phyloP scores from a whole-genome alignment of 495 filamentous ascomycete species.

The Beverwykella pulmonaria region DNA sequence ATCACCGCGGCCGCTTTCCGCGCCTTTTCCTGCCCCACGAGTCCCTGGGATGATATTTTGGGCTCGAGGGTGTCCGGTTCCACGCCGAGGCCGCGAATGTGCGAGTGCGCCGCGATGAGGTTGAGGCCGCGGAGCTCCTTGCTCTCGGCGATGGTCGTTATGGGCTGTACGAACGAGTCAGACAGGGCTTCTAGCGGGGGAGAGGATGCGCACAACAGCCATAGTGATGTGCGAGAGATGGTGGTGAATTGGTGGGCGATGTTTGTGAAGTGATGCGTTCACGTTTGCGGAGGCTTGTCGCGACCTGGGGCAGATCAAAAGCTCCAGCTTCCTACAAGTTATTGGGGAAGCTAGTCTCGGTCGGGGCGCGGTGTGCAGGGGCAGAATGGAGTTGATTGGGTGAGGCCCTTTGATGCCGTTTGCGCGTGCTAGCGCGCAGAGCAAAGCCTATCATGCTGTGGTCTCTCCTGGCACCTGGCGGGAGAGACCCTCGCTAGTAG shows the following conservation, averaged over 20 bases:
- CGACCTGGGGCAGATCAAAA: background rate
- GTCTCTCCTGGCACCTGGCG: too few species aligned
- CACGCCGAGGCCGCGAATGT: slow-evolving; percentile 93
- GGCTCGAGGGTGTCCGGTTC: slow-evolving; percentile 90
- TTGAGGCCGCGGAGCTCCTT: slow-evolving; percentile 93
- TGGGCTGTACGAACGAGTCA: slow-evolving; percentile 61
- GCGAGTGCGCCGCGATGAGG: slow-evolving; percentile 96
- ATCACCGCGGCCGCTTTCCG: slow-evolving; percentile 95
- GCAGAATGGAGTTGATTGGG: background rate
- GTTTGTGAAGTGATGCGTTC: background rate
- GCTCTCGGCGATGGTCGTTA: slow-evolving; percentile 89
- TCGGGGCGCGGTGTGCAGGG: background rate
- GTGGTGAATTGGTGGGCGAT: background rate
- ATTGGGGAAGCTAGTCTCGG: background rate
- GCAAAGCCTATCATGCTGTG: too few species aligned
- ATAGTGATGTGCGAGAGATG: slow-evolving; percentile 11
- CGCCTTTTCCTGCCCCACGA: slow-evolving; percentile 95
- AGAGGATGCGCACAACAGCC: slow-evolving; percentile 28
- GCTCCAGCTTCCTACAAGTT: background rate
- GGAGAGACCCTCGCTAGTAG: too few species aligned
- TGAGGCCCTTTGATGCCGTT: background rate
- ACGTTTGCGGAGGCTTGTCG: background rate
- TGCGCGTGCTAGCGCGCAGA: background rate
- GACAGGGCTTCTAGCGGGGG: slow-evolving; percentile 29
- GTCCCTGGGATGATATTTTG: slow-evolving; percentile 82